Conservation (phyloP, 352 stramenopile species). For the Phytophthora hibernalis region DNA sequence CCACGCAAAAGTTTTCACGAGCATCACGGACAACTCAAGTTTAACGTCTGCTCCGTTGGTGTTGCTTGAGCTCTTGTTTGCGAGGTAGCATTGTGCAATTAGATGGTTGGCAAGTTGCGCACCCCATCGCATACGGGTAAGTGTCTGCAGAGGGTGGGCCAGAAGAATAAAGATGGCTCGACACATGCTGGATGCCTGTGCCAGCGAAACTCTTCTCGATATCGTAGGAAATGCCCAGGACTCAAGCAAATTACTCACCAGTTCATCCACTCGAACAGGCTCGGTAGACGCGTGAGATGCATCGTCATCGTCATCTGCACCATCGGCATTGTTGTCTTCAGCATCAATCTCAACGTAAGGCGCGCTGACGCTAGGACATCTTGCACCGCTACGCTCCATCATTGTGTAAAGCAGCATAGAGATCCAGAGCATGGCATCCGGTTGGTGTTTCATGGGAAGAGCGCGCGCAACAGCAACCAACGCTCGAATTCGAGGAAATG, state of each 20-base stretch:
- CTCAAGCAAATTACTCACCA: conserved; percentile 58
- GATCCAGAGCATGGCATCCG: conserved; percentile 69
- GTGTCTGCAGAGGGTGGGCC: conserved; percentile 64
- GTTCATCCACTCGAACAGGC: conserved; percentile 62
- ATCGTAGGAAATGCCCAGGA: conserved; percentile 66
- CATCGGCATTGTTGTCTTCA: conserved; percentile 25
- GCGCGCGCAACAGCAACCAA: conserved; percentile 53
- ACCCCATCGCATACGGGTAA: conserved; percentile 56
- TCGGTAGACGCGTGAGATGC: conserved; percentile 48
- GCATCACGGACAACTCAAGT: conserved; percentile 66
- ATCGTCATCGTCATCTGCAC: conserved; percentile 53
- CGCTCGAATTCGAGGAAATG: conserved; percentile 58
- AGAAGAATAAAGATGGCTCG: conserved; percentile 74
- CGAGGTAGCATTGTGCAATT: conserved; percentile 68
- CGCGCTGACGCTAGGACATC: conserved; percentile 69
- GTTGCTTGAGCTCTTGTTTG: conserved; percentile 40
- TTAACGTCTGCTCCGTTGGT: conserved; percentile 38
- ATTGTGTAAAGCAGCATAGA: conserved; percentile 85
- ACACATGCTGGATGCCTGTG: conserved; percentile 58
- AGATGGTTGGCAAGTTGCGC: conserved; percentile 56
- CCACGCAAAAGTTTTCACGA: conserved; percentile 67
- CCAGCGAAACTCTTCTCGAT: conserved; percentile 53
- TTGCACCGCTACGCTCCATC: conserved; percentile 78
- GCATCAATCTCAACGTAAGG: conserved; percentile 78
- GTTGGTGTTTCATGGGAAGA: conserved; percentile 65